Evolutionary conservation across 805 yeast genomes (phyloP).

Genomic region (Saturnispora serradocipensis): DNA sequence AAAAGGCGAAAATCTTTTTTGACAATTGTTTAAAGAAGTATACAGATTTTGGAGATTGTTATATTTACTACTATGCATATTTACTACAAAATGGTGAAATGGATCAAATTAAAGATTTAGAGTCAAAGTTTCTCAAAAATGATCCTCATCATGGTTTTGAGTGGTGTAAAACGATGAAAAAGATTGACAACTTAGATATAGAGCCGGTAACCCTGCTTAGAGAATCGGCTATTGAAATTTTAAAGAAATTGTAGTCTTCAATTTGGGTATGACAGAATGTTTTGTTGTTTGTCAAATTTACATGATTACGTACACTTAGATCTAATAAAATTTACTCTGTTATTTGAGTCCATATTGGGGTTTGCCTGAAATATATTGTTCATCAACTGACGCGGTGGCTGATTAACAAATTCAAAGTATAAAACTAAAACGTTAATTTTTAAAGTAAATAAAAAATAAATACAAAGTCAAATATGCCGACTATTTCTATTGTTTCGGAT

Average conservation of each 20-base stretch:
- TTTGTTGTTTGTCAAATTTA: background rate
- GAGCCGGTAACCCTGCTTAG: conserved; percentile 16
- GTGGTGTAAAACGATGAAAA: conserved; percentile 49
- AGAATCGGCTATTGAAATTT: conserved; percentile 11
- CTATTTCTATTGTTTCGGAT: no score
- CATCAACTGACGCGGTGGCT: no score
- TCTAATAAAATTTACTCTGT: no score
- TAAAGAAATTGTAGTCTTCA: background rate
- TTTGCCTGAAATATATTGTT: no score
- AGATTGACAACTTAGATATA: conserved; percentile 27
- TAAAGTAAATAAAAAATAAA: no score
- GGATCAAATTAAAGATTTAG: conserved; percentile 30
- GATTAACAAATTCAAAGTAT: no score
- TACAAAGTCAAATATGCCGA: no score
- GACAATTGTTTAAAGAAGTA: conserved; percentile 49
- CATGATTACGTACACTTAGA: no score
- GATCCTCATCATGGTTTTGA: conserved; percentile 53
- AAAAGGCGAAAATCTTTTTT: conserved; percentile 66
- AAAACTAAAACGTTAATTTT: no score
- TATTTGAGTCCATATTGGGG: no score
- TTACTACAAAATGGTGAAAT: conserved; percentile 30
- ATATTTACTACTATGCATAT: conserved; percentile 57
- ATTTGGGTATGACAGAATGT: background rate
- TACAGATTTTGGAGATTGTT: conserved; percentile 60
- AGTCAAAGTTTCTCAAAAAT: conserved; percentile 29